Percentiles rank a stretch among this genome's conserved stretches.
phyloP scores from a whole-genome alignment of 78 protist species.

The Chrysochromulina parva region DNA sequence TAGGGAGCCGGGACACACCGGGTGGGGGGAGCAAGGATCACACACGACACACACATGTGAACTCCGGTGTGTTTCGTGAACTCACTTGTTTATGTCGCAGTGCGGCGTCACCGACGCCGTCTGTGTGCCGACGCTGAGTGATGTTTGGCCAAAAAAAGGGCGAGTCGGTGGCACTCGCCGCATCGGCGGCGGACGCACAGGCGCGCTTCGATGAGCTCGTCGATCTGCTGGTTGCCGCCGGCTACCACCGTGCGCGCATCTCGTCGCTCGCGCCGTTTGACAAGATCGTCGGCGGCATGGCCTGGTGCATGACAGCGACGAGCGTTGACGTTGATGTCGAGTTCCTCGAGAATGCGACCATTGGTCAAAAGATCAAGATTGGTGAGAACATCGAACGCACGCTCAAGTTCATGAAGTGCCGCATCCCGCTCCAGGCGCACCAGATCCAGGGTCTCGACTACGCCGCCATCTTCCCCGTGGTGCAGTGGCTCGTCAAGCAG shows the following conservation, averaged over 20 bases:
- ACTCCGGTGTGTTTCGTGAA: no score
- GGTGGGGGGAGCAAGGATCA: no score
- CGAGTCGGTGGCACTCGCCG: no score
- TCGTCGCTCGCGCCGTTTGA: slow-evolving; percentile 82
- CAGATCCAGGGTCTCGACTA: slow-evolving; percentile 87
- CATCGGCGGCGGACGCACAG: neutral
- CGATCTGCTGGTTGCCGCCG: neutral
- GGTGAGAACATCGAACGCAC: slow-evolving; percentile 82
- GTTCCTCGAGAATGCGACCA: slow-evolving; percentile 81
- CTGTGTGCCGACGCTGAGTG: no score
- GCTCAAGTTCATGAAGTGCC: slow-evolving; percentile 82
- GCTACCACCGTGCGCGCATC: slow-evolving; percentile 88
- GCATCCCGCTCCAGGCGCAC: slow-evolving; percentile 80
- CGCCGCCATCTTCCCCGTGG: slow-evolving; percentile 73
- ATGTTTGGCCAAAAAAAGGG: no score
- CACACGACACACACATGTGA: no score
- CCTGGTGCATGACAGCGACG: slow-evolving; percentile 76
- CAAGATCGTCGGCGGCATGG: slow-evolving; percentile 91
- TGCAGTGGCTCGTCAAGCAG: slow-evolving; percentile 90
- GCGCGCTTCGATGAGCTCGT: neutral
- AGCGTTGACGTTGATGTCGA: slow-evolving; percentile 85
- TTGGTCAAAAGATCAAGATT: slow-evolving; percentile 73
- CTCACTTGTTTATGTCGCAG: no score
- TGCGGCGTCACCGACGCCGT: no score
- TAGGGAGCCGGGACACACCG: no score